Base-by-base conservation (phyloP, 2,329 filamentous ascomycete genomes). In the Botryotinia narcissicola region DNA sequence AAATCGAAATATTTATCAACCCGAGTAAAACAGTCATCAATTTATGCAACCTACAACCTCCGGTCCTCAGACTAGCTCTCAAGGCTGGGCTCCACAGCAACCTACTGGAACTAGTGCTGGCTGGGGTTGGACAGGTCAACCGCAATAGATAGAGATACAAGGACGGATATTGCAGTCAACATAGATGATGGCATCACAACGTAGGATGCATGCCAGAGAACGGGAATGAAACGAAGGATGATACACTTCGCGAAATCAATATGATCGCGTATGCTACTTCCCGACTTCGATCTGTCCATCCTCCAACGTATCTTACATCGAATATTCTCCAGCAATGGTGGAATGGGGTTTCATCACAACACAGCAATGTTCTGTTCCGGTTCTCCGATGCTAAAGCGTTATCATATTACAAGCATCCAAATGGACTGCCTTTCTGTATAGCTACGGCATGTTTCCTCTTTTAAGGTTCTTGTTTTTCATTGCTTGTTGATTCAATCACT, bases 11-110 rank as follows among this genome's bases (percentile, higher is more conserved):
- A 87, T 91, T 78, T 90, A 90, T 77, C 83, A 87, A 29, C 83
- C 88, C 42, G 90, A 92, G 64, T 89, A 90, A 82, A 90, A 88
- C 1, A 87, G 88, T 6, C 85, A 90, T 70, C 88, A 90, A 79
- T 92, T 91, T 83, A 87, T 94, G 88, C 89, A 91, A 78, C 86
- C 90, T 82, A 82, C 86, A 78, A 82, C 89, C 22, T 78, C 79
- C 44, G 79, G 77, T 25, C 75, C 79, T 73, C 80, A 81, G 71
- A 73, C 79, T 70, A 78, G 77, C 10, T 70, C 73, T 67, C 80
- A 80, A 67, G 78, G 76, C n/a, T 82, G 81, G 81, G 76, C 80
- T 61, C 76, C 77, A 44, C 80, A 81, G 66, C 80, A 78, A 63
- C 76, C 78, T 54, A 74, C 77, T 18, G 76, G 75, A 62, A 74